These are phyloP conservation scores for Neurospora sp. DNA, from an alignment of 495 filamentous ascomycete species.

Conservation along the genomic window DNA sequence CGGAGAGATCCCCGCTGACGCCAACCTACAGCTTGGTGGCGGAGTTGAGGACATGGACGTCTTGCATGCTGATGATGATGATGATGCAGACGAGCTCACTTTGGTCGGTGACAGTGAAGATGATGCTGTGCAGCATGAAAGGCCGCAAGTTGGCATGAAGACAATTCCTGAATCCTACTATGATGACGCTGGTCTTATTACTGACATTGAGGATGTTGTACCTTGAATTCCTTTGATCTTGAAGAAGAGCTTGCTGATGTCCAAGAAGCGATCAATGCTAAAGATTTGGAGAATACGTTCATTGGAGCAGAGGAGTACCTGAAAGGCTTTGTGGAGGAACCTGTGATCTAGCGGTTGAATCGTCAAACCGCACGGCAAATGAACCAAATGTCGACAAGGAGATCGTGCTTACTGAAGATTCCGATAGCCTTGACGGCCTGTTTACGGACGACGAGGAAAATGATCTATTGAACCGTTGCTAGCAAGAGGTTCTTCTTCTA, in stretches of 20 bases:
- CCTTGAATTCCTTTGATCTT: background rate
- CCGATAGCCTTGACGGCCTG: too few species aligned
- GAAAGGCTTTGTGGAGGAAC: too few species aligned
- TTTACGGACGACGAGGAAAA: too few species aligned
- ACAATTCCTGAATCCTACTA: background rate
- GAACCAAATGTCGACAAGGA: too few species aligned
- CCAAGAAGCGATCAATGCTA: background rate
- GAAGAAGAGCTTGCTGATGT: background rate
- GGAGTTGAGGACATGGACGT: background rate
- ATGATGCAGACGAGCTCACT: background rate
- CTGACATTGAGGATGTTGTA: background rate
- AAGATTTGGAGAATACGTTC: background rate
- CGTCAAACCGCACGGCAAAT: too few species aligned
- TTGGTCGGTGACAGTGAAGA: background rate
- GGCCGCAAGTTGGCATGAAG: background rate
- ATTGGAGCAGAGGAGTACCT: too few species aligned
- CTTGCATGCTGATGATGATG: background rate
- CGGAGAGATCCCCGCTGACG: background rate
- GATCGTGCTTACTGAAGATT: too few species aligned
- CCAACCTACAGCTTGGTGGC: background rate
- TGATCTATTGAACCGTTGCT: too few species aligned
- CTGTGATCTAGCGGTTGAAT: too few species aligned
- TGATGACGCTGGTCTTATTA: background rate
- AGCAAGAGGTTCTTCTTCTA: too few species aligned
- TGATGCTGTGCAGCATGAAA: background rate